Percentiles rank a stretch among this genome's conserved stretches.
Evolutionary conservation across 768 basidiomycete species (phyloP).

Genomic region (Leccinum barrowsii): DNA sequence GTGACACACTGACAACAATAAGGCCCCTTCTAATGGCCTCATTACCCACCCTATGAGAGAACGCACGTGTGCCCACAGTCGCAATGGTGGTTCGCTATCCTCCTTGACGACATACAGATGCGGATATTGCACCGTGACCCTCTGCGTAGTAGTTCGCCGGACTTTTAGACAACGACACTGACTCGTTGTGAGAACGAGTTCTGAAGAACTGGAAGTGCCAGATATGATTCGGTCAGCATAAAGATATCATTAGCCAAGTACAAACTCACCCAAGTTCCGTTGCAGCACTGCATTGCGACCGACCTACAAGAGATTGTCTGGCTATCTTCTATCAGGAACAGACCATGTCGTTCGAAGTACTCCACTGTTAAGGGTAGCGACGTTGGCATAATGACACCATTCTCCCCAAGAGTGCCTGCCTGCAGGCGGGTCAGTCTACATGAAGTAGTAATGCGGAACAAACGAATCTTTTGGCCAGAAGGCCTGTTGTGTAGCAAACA

Average conservation of each 20-base stretch:
- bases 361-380: slow-evolving; percentile 79
- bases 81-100: slow-evolving; percentile 91
- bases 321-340: slow-evolving; percentile 95
- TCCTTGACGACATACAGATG: slow-evolving; percentile 97
- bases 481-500: slow-evolving; percentile 97
- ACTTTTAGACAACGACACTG: slow-evolving; percentile 91
- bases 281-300: slow-evolving; percentile 91
- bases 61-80: slow-evolving; percentile 70
- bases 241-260: slow-evolving; percentile 28
- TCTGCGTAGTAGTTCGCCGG: slow-evolving; percentile 81
- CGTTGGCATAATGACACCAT: slow-evolving; percentile 70
- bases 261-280: slow-evolving; percentile 41
- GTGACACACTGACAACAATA: no score
- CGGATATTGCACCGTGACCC: slow-evolving; percentile 76
- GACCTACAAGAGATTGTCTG: slow-evolving; percentile 82
- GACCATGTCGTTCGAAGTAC: slow-evolving; percentile 87
- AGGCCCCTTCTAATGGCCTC: no score
- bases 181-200: slow-evolving; percentile 82
- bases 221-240: no score
- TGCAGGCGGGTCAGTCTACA: slow-evolving; percentile 28
- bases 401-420: slow-evolving; percentile 74
- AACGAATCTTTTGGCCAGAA: slow-evolving; percentile 57
- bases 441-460: neutral
- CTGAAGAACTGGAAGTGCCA: no score
- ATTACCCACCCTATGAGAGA: no score